Base-by-base conservation (phyloP, 768 basidiomycete species). In the Gloeostereum incarnatum region DNA sequence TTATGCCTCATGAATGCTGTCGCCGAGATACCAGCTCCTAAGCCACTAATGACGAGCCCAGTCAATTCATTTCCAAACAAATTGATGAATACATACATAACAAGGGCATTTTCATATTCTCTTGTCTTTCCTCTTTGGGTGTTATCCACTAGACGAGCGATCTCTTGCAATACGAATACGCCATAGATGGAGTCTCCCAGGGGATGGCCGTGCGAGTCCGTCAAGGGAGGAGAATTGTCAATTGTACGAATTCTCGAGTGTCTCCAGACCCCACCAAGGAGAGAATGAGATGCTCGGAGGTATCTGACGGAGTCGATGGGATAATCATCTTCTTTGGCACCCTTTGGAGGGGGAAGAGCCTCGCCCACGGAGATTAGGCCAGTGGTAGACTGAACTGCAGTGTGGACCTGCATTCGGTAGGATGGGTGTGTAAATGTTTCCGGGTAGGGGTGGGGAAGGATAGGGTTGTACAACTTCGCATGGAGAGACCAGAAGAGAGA, bases 121-220 rank as follows among this genome's bases (percentile, higher is more conserved):
- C 60, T 50, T 27, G 48, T 49, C 44, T 59, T 58, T 5, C 53
- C 64, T 42, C 54, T 61, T 8, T 55, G 49, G 6, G 72, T 67
- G 33, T 67, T 73, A 42, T 78, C 66, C 9, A 82, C 73, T 21
- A 97, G 57, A 7, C 87, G 72, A 10, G 67, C 81, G 2, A 83
- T 86, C 53, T 97, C 94, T 55, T 97, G 93, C 13, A 96, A 54
- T 5, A 84, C 68, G 53, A 97, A 97, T 0, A 90, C 70, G 16
- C 66, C 69, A 53, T 94, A 94, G 33, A 93, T 80, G 1, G 86
- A 85, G 49, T 88, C 83, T 8, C 84, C 83, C 1, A 85, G 58
- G 3, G 62, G 61, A 2, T 58, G 65, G 6, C 75, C 73, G 32
- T 64, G 64, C 14, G 67, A 66, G 50, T 90, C 78, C 24, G 57